Evolutionary conservation across 1,139 yeast genomes (phyloP).

Genomic region (Lodderomyces pseudojiufengensis): DNA sequence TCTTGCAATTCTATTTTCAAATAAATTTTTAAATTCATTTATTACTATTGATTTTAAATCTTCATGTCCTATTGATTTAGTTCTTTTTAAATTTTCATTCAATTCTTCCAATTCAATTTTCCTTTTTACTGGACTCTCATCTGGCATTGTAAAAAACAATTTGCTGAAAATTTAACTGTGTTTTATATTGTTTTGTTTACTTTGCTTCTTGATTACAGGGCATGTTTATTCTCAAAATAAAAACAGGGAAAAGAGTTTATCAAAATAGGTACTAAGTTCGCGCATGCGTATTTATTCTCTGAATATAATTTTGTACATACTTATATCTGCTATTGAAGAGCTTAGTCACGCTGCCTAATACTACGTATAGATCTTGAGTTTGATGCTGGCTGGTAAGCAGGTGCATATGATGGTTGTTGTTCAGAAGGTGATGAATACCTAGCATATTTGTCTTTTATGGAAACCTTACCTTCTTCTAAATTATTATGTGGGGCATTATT

Average conservation of each 20-base stretch:
- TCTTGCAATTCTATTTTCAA: slow-evolving; percentile 19
- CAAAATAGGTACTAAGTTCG: no score
- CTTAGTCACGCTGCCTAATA: slow-evolving; percentile 20
- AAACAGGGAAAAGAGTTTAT: no score
- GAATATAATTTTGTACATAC: no score
- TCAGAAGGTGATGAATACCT: slow-evolving; percentile 20
- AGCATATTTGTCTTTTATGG: slow-evolving; percentile 33
- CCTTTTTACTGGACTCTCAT: slow-evolving; percentile 19
- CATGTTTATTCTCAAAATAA: no score
- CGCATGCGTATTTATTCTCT: no score
- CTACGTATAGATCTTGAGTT: slow-evolving; percentile 21
- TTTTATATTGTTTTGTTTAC: no score
- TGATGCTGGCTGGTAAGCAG: slow-evolving; percentile 11
- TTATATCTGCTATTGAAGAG: no score
- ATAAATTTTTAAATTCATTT: slow-evolving; percentile 17
- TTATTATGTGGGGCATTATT: background rate
- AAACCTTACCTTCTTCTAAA: slow-evolving; percentile 2
- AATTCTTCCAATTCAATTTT: slow-evolving; percentile 17
- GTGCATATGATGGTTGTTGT: slow-evolving; percentile 1
- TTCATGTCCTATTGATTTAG: slow-evolving; percentile 13
- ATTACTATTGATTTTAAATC: slow-evolving; percentile 17
- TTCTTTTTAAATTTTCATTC: slow-evolving; percentile 13
- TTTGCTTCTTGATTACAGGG: no score
- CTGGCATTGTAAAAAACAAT: slow-evolving; percentile 16
- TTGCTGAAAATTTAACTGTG: no score